Base-by-base conservation (phyloP, 345 rosid species). In the Boechera divaricarpa region DNA sequence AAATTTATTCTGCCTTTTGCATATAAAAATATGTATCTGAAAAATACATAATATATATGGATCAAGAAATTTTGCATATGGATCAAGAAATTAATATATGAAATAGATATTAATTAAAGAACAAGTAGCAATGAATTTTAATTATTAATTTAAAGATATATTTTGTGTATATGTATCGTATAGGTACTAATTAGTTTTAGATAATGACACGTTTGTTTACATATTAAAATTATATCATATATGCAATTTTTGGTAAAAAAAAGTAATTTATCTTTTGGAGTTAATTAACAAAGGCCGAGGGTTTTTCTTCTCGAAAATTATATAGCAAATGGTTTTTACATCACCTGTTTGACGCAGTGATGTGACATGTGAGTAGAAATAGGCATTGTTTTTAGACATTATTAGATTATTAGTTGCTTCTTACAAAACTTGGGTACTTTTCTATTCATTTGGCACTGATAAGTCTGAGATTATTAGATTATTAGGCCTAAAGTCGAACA, bases 291-390 rank as follows among this genome's bases (percentile, higher is more conserved):
- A 36, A 39, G 21, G 53, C 10, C 10, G 0, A 39, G 12, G 63
- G 0, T 3, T 41, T 73, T 63, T 18, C 13, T 15, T 28, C 8
- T 15, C 45, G 35, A 31, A 31, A 42, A 18, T 6, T 33, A 10
- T 47, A 32, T 47, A 29, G n/a, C 35, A 71, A 21, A 24, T 8
- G 53, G 5, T 9, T 42, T 32, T 45, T 33, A 74, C 65, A 74
- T 44, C 64, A 16, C 52, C 67, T 62, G 29, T 45, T 47, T 66
- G 72, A 56, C 21, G 78, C 29, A 74, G 39, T 56, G 55, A 33
- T 36, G 21, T 36, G 45, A 6, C 56, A 74, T 55, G 5, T 54
- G 44, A 26, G 64, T 36, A 36, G 51, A 72, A 18, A 28, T 47
- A 47, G 21, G 52, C 52, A 2, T 6, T 15, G 8, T 44, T 15